Conservation (phyloP, 805 yeast genomes). For the Saccharomyces mikatae region DNA sequence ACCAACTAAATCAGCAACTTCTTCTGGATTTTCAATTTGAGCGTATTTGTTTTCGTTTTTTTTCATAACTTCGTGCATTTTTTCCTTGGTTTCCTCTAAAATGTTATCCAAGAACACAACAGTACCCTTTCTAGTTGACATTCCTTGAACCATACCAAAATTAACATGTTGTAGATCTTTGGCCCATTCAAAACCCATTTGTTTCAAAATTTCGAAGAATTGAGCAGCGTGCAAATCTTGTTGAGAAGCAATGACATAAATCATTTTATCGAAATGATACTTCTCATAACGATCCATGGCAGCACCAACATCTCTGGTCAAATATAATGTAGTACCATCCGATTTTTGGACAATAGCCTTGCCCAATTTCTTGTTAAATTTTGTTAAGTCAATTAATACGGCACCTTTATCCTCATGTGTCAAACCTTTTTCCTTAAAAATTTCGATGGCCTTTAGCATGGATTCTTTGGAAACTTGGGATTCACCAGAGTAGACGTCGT, state of each 20-base stretch:
- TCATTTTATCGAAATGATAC: slow-evolving; percentile 87
- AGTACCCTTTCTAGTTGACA: slow-evolving; percentile 96
- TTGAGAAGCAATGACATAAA: slow-evolving; percentile 90
- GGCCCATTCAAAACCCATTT: slow-evolving; percentile 86
- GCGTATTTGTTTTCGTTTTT: slow-evolving; percentile 83
- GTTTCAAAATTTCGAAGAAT: slow-evolving; percentile 85
- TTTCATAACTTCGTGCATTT: slow-evolving; percentile 95
- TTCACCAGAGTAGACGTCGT: slow-evolving; percentile 89
- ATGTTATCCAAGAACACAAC: slow-evolving; percentile 95
- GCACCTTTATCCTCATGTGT: slow-evolving; percentile 88
- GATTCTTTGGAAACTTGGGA: slow-evolving; percentile 76
- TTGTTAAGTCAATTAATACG: slow-evolving; percentile 71
- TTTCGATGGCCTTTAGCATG: slow-evolving; percentile 57
- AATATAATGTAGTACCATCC: slow-evolving; percentile 88
- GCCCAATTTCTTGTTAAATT: slow-evolving; percentile 83
- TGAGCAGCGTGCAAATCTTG: slow-evolving; percentile 92
- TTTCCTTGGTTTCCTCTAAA: slow-evolving; percentile 82
- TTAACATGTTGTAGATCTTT: slow-evolving; percentile 69
- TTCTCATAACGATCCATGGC: slow-evolving; percentile 81
- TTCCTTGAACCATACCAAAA: slow-evolving; percentile 96
- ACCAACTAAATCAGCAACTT: slow-evolving; percentile 90
- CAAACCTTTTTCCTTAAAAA: slow-evolving; percentile 59
- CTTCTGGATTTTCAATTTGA: slow-evolving; percentile 88
- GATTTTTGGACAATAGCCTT: slow-evolving; percentile 86
- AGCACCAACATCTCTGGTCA: slow-evolving; percentile 94